Base-by-base conservation (phyloP, 2,329 filamentous ascomycete genomes). In the Arachnopeziza araneosa region DNA sequence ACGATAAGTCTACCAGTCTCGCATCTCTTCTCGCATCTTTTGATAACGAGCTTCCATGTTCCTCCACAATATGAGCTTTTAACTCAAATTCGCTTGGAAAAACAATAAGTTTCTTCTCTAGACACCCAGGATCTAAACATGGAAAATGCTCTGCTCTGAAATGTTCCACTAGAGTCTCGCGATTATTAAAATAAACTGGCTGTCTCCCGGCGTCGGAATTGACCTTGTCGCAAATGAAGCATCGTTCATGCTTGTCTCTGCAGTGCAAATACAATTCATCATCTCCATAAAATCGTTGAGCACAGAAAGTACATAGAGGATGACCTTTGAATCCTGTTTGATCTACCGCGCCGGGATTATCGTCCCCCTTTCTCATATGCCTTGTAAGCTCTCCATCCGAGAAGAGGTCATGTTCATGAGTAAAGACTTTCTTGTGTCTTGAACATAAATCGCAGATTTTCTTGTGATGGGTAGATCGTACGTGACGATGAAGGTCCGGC, bases 321-420 rank as follows among this genome's bases (percentile, higher is more conserved):
- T 99, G 95, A 9, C 95, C 95, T 73, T 89, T 95, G 78, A 99
- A 99, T 0, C 95, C 95, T 26, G 90, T 97, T 78, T 98, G 95
- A 69, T 97, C 91, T 48, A 89, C 80, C 0, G 93, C 89, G 36
- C 95, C 93, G 3, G 93, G 93, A 65, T 88, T 88, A 72, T 98
- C 91, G 70, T 99, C 95, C 60, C 95, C 95, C 64, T 88, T 86
- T 63, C 85, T 89, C 82, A 98, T 96, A 74, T 99, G 95, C 69
- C 85, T 89, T 67, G 90, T 86, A 55, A 98, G 79, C 67, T 93
- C 91, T 64, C 87, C 83, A 63, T 86, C 83, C 0, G 90, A 88
- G 73, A 97, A 98, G 1, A 99, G 81, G 64, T 96, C 91, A 72
- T 99, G 95, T 75, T 99, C 95, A 75, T 99, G 95, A 1, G 95